phyloP scores from a whole-genome alignment of 257 asterid genomes.

The Primulina tabacum region DNA sequence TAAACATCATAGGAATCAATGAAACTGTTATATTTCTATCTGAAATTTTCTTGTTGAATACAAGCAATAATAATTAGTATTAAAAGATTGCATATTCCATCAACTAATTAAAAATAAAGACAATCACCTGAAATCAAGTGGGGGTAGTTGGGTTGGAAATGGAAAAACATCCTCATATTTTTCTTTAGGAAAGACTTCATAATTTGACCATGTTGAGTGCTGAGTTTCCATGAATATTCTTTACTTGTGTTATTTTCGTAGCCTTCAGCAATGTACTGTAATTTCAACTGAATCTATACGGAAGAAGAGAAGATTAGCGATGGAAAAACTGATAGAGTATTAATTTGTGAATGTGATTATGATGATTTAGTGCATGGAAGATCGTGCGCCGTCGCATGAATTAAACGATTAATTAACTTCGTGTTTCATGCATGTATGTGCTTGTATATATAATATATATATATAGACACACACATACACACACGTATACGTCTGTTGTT shows the following conservation, averaged over 20 bases:
- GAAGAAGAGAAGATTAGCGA: slow-evolving; percentile 29
- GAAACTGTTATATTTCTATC: not conserved
- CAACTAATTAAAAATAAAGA: not conserved
- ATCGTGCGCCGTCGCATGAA: slow-evolving; percentile 31
- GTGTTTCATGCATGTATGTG: slow-evolving; percentile 18
- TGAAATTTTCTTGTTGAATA: not conserved
- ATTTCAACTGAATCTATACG: slow-evolving; percentile 15
- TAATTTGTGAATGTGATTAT: slow-evolving; percentile 23
- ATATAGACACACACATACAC: not conserved
- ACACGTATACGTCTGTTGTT: not conserved
- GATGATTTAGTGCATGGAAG: slow-evolving; percentile 29
- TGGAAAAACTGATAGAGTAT: not conserved
- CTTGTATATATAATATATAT: not conserved
- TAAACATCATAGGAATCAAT: not conserved
- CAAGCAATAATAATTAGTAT: too few relatives aligned
- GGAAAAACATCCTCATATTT: slow-evolving; percentile 37
- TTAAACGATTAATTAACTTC: slow-evolving; percentile 1
- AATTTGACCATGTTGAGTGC: slow-evolving; percentile 40
- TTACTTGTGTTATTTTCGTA: not conserved
- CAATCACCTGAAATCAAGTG: slow-evolving; percentile 51
- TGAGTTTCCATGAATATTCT: slow-evolving; percentile 31
- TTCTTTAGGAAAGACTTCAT: slow-evolving; percentile 32
- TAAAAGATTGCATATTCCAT: too few relatives aligned
- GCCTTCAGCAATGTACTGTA: slow-evolving; percentile 12
- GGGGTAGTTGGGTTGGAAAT: slow-evolving; percentile 38